Conservation (phyloP, 441 rosid genomes). For the Populus hybrid region DNA sequence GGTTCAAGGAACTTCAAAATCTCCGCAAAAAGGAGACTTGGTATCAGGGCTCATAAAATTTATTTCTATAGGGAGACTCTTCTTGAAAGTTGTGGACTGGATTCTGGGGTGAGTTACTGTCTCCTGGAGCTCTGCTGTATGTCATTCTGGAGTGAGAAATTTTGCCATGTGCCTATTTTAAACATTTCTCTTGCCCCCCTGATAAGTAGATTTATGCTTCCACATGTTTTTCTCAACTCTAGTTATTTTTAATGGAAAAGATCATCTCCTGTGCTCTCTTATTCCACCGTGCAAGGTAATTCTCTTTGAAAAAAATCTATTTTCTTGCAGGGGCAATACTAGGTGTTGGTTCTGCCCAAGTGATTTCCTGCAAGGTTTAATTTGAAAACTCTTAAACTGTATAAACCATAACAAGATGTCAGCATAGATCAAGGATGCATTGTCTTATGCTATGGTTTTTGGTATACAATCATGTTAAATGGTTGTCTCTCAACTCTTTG, state of each 20-base stretch:
- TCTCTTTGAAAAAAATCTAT: neutral
- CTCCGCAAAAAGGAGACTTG: neutral
- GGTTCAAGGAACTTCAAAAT: neutral
- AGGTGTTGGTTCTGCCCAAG: neutral
- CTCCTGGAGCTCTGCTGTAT: neutral
- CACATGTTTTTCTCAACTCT: neutral
- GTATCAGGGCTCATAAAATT: neutral
- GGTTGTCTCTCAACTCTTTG: neutral
- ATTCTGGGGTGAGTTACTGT: neutral
- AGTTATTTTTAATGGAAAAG: neutral
- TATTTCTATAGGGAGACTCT: neutral
- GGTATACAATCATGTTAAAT: neutral
- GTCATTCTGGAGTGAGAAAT: neutral
- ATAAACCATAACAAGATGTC: neutral
- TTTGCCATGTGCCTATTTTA: neutral
- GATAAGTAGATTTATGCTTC: neutral
- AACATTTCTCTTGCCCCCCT: neutral
- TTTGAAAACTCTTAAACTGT: neutral
- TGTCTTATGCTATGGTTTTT: neutral
- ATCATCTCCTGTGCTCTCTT: neutral
- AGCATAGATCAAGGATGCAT: neutral
- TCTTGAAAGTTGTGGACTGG: neutral
- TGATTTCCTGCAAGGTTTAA: neutral
- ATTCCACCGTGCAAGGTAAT: neutral
- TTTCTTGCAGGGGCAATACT: neutral